Base-by-base conservation (phyloP, 176 grass and related monocot species). In the Bonia amplexicaulis region DNA sequence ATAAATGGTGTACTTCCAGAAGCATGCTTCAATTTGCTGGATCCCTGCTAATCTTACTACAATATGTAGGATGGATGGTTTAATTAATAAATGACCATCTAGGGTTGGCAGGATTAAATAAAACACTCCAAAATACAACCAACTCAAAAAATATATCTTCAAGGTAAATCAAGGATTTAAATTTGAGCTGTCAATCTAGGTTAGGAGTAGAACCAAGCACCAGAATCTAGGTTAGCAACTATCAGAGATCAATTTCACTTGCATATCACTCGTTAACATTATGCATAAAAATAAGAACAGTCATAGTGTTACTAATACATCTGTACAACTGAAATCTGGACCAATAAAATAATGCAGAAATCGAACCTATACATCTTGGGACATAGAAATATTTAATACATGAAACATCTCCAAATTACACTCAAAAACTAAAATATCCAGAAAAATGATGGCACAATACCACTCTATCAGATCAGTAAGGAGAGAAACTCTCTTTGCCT, bases 221-320 rank as follows among this genome's bases (percentile, higher is more conserved):
- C 16, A 29, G 52, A 42, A 42, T 42, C 41, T 42, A 62, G 59
- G 41, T 67, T 84, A 75, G 45, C 19, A 75, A 15, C 29, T 31
- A 76, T 53, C 23, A 62, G 3, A 51, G 22, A 53, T 52, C 29
- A 62, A 85, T 31, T 63, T 17, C 16, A 73, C 40, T 84, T 45
- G 5, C 57, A 66, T 53, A 64, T 62, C 35, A 65, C 44, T 48
- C 33, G 45, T 42, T 61, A 52, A 71, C 2, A 65, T 20, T 55
- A 79, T 66, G 79, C 82, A 62, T 51, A 76, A 71, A 72, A 29
- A 78, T 41, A 79, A 69, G 40, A 87, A 60, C 15, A 79, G 15
- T 42, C 66, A 40, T 47, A 20, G 68, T 64, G 19, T 62, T 17
- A 69, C 20, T 71, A 49, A 27, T 58, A 7, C 40, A 81, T 57